These are phyloP conservation scores for Saccharomycopsis fibuligera DNA, from an alignment of 805 yeast species.

Conservation along the genomic window DNA sequence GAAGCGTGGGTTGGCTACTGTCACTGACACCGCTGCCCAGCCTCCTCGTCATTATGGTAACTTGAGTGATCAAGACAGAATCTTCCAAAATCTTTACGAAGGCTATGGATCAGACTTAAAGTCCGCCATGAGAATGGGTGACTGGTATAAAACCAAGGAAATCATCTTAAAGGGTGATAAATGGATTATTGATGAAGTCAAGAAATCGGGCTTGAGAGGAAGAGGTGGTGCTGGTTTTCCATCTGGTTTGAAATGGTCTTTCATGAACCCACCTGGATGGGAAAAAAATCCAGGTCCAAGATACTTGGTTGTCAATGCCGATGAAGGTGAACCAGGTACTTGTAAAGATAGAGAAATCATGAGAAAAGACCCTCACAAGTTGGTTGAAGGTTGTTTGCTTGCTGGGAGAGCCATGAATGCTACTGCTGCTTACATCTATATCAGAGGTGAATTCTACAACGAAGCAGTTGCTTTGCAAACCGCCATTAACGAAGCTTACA, in stretches of 20 bases:
- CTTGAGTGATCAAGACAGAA: conserved; percentile 74
- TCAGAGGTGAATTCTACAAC: conserved; percentile 84
- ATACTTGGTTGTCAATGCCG: conserved; percentile 84
- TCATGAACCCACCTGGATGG: conserved; percentile 96
- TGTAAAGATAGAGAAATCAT: conserved; percentile 90
- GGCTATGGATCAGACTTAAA: conserved; percentile 71
- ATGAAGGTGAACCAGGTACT: conserved; percentile 94
- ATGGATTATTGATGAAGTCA: conserved; percentile 87
- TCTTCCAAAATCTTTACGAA: conserved; percentile 77
- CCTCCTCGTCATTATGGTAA: conserved; percentile 64
- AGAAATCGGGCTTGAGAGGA: conserved; percentile 79
- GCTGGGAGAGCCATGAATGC: conserved; percentile 94
- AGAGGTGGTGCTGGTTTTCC: conserved; percentile 96
- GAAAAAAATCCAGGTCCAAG: conserved; percentile 86
- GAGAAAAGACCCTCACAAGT: conserved; percentile 87
- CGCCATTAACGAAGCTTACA: conserved; percentile 85
- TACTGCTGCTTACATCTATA: conserved; percentile 85
- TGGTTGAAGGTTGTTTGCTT: conserved; percentile 84
- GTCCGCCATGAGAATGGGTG: conserved; percentile 74
- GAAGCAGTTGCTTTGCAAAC: conserved; percentile 68
- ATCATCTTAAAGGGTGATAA: conserved; percentile 75
- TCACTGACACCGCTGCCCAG: conserved; percentile 41
- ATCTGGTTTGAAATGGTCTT: conserved; percentile 85
- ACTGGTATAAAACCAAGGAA: conserved; percentile 90
- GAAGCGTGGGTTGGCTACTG: conserved; percentile 29